Evolutionary conservation across 2,329 filamentous ascomycete species (phyloP), one percentile per base, ranked within the genome.

Genomic region (Claviceps humidiphila): DNA sequence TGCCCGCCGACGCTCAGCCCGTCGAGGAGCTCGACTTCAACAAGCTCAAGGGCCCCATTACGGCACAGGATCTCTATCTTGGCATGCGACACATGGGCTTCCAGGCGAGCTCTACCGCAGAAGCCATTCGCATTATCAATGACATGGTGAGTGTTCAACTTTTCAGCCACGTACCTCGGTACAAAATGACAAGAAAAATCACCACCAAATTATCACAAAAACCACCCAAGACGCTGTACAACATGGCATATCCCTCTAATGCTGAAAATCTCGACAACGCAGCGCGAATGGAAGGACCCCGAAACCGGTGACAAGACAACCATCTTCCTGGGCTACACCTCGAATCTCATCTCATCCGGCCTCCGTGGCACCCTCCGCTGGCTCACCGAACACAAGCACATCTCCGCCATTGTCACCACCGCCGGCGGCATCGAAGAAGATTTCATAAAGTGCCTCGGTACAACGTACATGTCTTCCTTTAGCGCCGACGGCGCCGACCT

Each of bases 351-450:
- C 63, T 97, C 93, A 0, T 98, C 91, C 3, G 93, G 93, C 8
- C 79, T 98, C 34, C 82, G 93, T 51, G 90, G 95, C 58, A 90
- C 90, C 39, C 74, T 98, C 58, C 87, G 93, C 53, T 98, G 89
- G 72, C 80, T 98, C 1, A 90, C 94, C 45, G 80, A 97, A 71
- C 89, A 98, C 71, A 84, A 83, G 57, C 90, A 97, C 65, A 83
- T 98, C 57, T 93, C 89, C 1, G 87, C 85, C 58, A 88, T 98
- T 62, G 93, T 98, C 55, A 95, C 93, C 24, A 95, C 93, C 0
- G 93, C 93, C 0, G 93, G 93, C 45, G 93, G 93, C 49, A 81
- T 98, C 50, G 93, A 98, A 68, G 93, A 98, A 67, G 93, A 98
- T 68, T 83, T 98, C 53, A 98, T 98, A 77, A 98, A 98, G 73